A percentile compares a stretch with the other conserved stretches of the same genome.
phyloP scores from a whole-genome alignment of 495 filamentous ascomycete species.

The Penicillium verhagenii region DNA sequence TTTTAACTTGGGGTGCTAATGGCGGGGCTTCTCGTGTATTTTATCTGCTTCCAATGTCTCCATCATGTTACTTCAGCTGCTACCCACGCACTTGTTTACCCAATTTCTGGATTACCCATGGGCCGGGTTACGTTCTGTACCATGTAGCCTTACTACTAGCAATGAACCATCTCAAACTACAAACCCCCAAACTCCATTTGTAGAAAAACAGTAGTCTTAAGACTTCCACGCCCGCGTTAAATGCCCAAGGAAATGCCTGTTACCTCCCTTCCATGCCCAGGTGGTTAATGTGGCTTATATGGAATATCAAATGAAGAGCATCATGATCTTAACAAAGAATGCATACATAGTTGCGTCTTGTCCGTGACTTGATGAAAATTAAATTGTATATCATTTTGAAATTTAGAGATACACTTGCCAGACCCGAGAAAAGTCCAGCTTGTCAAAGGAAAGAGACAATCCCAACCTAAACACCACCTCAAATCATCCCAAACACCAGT shows the following conservation, averaged over 20 bases:
- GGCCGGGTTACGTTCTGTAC: constrained; percentile 5
- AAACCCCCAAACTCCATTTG: background rate
- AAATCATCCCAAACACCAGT: constrained; percentile 5
- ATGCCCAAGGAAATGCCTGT: too few species aligned
- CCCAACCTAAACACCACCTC: constrained; percentile 2
- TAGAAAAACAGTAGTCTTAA: too few species aligned
- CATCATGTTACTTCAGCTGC: background rate
- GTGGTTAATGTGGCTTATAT: background rate
- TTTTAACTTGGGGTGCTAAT: background rate
- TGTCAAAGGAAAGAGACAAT: background rate
- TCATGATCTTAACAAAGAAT: background rate
- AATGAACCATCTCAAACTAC: constrained; percentile 7
- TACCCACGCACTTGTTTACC: background rate
- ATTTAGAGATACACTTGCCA: background rate
- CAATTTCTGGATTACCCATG: constrained; percentile 1
- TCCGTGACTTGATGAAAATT: background rate
- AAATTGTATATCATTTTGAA: background rate
- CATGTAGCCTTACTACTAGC: constrained; percentile 10
- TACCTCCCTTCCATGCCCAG: too few species aligned
- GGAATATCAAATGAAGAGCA: background rate
- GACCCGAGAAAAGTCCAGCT: background rate
- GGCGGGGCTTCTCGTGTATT: background rate
- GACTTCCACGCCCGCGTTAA: too few species aligned
- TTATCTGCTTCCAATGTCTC: background rate
- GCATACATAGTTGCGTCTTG: background rate